Base-by-base conservation (phyloP, 148 eudicot species). In the Linanthus parryae region DNA sequence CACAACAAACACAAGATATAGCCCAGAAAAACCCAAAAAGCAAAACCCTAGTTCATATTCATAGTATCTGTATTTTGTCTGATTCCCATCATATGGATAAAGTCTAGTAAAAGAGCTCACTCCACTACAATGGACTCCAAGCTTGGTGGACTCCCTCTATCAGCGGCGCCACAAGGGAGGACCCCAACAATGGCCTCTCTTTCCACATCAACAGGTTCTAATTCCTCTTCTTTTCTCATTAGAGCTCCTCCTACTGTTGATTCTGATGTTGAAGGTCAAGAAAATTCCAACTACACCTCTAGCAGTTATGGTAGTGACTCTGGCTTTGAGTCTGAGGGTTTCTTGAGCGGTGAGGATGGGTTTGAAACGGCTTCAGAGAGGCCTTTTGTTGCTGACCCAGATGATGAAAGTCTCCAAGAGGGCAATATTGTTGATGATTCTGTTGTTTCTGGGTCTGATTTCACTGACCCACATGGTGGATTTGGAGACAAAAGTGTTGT, bases 241-340 rank as follows among this genome's bases (percentile, higher is more conserved):
- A 73, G 83, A 63, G 83, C 83, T 57, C 83, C 83, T 20, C 66
- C 64, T n/a, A 78, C 83, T 42, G 21, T 63, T 45, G 83, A 78
- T 47, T 70, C 73, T 54, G 83, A 77, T 39, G 25, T 40, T 56
- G 82, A 77, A 13, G 27, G 59, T 33, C 53, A 21, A 19, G 56
- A 43, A 29, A 31, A 61, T 41, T 46, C 41, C 21, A 38, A 25
- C 37, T 21, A 19, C 40, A 64, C 65, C 45, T 46, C 40, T 12
- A 62, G 43, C 39, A 22, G 45, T 61, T 19, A 56, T 42, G 22
- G 35, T 2, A 66, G 73, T 73, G 72, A 49, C 39, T 61, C 59
- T 65, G 77, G 43, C 54, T 45, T 49, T 48, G 73, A 62, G 53
- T 61, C 59, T 49, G 77, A 76, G 16, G 73, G 70, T 17, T 62